Percentiles rank a stretch among this genome's conserved stretches.
These are phyloP conservation scores for Cyclotella cryptica DNA, from an alignment of 108 stramenopile species.

Conservation along the genomic window DNA sequence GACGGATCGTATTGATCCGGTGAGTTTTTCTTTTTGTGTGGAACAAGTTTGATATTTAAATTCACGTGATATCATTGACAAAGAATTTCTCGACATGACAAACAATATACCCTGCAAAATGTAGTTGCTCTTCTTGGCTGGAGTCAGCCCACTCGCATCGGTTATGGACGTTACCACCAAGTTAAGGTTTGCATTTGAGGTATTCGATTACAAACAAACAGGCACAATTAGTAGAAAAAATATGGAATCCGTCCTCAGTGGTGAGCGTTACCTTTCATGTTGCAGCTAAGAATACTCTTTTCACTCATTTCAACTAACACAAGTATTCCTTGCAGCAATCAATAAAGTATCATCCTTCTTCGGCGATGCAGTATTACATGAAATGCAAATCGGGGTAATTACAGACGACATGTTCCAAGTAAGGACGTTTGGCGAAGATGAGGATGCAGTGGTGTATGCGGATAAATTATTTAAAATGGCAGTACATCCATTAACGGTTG, in stretches of 20 bases:
- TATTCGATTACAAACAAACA: slow-evolving; percentile 42
- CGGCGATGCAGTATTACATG: slow-evolving; percentile 56
- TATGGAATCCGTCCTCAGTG: slow-evolving; percentile 13
- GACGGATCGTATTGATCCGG: slow-evolving; percentile 34
- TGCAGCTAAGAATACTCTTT: neutral
- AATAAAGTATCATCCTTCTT: slow-evolving; percentile 63
- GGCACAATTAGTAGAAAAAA: slow-evolving; percentile 35
- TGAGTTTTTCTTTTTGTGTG: slow-evolving; percentile 13
- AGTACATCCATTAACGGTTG: slow-evolving; percentile 27
- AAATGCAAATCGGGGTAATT: slow-evolving; percentile 49
- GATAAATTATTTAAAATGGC: slow-evolving; percentile 29
- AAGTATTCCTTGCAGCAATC: slow-evolving; percentile 44
- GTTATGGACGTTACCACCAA: slow-evolving; percentile 45
- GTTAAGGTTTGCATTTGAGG: slow-evolving; percentile 51
- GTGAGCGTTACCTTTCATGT: neutral
- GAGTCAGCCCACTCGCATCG: slow-evolving; percentile 68
- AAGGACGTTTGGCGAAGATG: slow-evolving; percentile 2
- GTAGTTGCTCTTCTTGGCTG: slow-evolving; percentile 53
- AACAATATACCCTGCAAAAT: neutral
- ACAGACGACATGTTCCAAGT: slow-evolving; percentile 52
- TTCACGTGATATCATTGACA: no score
- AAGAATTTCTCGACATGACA: neutral
- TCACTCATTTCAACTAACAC: neutral
- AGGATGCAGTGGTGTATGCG: slow-evolving; percentile 24
- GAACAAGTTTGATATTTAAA: no score